These are phyloP conservation scores for Blastomyces silverae DNA, from an alignment of 2,329 filamentous ascomycete species.

Conservation along the genomic window DNA sequence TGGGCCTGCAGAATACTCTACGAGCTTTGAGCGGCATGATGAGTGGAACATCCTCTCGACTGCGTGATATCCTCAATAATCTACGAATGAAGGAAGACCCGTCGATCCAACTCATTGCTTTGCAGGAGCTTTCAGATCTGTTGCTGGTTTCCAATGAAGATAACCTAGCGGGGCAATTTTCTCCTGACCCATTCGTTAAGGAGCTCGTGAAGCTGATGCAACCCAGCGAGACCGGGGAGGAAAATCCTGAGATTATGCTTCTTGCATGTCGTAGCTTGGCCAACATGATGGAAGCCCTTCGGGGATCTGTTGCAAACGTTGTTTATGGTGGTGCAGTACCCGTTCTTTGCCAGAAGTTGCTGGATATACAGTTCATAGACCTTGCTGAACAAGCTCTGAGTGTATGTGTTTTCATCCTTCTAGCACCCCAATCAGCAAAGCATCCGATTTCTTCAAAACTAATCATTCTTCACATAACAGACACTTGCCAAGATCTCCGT, in stretches of 20 bases:
- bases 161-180: conserved; percentile 89
- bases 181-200: conserved; percentile 89
- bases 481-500: conserved; percentile 96
- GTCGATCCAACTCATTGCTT: conserved; percentile 79
- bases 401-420: conserved; percentile 39
- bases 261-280: conserved; percentile 91
- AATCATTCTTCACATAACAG: conserved; percentile 28
- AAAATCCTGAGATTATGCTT: conserved; percentile 96
- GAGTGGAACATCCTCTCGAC: conserved; percentile 69
- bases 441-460: neutral
- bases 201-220: conserved; percentile 91
- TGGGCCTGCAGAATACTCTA: conserved; percentile 70
- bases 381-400: conserved; percentile 93
- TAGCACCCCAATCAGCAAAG: neutral
- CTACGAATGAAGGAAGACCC: conserved; percentile 78
- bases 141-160: conserved; percentile 94
- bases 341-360: conserved; percentile 84
- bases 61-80: conserved; percentile 69
- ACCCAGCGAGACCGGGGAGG: conserved; percentile 75
- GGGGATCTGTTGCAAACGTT: conserved; percentile 86
- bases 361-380: conserved; percentile 96
- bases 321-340: conserved; percentile 97
- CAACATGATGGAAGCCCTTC: conserved; percentile 95
- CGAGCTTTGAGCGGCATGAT: conserved; percentile 88
- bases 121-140: conserved; percentile 90